Conservation (phyloP, 2,329 filamentous ascomycete species). For the Colletotrichum nymphaeae region DNA sequence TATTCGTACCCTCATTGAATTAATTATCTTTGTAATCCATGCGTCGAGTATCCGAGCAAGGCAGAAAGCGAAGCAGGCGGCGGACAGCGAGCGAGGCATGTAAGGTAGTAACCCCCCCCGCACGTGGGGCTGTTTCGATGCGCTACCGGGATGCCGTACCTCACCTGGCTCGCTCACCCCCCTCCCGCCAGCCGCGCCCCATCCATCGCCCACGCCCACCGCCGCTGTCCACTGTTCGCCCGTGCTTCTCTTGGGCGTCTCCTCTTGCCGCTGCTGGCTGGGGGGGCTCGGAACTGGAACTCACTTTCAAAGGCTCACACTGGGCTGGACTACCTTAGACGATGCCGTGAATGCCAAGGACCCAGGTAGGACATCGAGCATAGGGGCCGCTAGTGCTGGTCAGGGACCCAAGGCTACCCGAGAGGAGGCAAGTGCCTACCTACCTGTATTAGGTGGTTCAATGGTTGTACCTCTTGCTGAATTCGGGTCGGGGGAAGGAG, state of each 20-base stretch:
- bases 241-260: background rate
- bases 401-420: too few species aligned
- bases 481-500: background rate
- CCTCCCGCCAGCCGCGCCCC: slow-evolving; percentile 6
- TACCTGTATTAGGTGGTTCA: background rate
- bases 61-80: background rate
- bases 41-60: too few species aligned
- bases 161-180: background rate
- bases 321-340: background rate
- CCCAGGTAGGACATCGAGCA: background rate
- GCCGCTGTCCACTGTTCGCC: background rate
- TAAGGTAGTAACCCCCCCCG: slow-evolving; percentile 21
- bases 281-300: background rate
- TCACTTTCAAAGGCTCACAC: too few species aligned
- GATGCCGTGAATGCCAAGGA: background rate
- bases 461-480: background rate
- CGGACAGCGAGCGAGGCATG: background rate
- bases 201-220: background rate
- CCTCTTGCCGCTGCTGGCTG: background rate
- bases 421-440: background rate
- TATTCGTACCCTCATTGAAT: too few species aligned
- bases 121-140: slow-evolving; percentile 36
- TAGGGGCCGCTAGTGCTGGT: background rate
- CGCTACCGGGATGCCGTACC: slow-evolving; percentile 28
- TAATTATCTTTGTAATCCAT: background rate